These are phyloP conservation scores for Saposhnikovia divaricata DNA, from an alignment of 129 eudicot species.

Conservation along the genomic window DNA sequence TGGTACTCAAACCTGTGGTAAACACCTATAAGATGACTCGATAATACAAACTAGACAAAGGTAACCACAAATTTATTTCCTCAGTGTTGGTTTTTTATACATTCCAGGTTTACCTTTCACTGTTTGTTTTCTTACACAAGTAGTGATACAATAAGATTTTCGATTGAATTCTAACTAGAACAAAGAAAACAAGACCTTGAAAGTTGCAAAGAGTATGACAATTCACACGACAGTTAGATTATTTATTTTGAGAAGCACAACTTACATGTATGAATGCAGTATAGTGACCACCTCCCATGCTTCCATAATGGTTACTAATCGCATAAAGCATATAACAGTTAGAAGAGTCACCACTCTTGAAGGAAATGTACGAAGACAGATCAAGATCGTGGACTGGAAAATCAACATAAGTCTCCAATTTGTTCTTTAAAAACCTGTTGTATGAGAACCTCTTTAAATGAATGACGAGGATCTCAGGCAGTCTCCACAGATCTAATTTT, in stretches of 20 bases:
- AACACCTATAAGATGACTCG: neutral
- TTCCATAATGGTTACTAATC: slow-evolving; percentile 87
- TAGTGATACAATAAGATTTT: neutral
- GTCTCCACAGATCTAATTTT: slow-evolving; percentile 89
- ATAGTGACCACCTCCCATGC: slow-evolving; percentile 99
- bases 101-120: neutral
- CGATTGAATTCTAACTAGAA: neutral
- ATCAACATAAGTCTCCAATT: slow-evolving; percentile 78
- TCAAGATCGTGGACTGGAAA: slow-evolving; percentile 84
- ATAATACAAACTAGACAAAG: neutral
- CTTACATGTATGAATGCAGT: slow-evolving; percentile 93
- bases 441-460: slow-evolving; percentile 95
- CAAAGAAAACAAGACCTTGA: neutral
- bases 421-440: slow-evolving; percentile 80
- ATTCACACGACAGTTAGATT: neutral
- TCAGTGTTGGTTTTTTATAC: neutral
- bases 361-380: slow-evolving; percentile 54
- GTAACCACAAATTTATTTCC: neutral
- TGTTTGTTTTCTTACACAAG: neutral
- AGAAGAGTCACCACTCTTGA: slow-evolving; percentile 40
- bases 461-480: slow-evolving; percentile 84
- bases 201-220: neutral
- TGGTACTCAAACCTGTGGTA: neutral
- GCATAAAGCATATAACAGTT: slow-evolving; percentile 88
- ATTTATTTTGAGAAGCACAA: neutral